Percentiles rank a stretch among this genome's conserved stretches.
These are phyloP conservation scores for Vaccinium corymbosum DNA, from an alignment of 148 eudicot species.

Conservation along the genomic window DNA sequence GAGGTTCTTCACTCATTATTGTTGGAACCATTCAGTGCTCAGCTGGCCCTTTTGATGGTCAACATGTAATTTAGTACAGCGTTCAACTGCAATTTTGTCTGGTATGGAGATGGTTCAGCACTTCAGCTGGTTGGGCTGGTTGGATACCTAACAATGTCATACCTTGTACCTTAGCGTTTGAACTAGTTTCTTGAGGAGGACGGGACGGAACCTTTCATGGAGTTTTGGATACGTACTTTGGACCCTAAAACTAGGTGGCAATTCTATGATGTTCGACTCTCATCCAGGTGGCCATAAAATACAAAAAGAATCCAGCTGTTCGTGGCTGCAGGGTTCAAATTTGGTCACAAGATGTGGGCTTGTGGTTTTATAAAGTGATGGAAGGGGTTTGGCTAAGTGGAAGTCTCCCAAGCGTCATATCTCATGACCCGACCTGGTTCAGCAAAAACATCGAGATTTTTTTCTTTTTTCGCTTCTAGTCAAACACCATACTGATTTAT, in stretches of 20 bases:
- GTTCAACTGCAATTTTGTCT: background rate
- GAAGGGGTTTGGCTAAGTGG: background rate
- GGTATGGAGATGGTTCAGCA: background rate
- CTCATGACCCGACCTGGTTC: background rate
- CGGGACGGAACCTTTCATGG: background rate
- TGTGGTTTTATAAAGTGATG: background rate
- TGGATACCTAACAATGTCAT: background rate
- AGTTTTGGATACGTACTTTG: background rate
- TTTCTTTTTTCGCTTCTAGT: too few relatives aligned
- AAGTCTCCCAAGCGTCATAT: background rate
- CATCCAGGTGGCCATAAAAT: background rate
- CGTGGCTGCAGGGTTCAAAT: background rate
- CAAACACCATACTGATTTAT: too few relatives aligned
- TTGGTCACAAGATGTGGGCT: background rate
- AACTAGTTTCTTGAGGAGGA: background rate
- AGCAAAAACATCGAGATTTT: too few relatives aligned
- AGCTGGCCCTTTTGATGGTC: background rate
- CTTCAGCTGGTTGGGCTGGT: background rate
- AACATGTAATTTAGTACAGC: background rate
- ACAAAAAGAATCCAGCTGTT: background rate
- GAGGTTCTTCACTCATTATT: background rate
- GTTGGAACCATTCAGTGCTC: background rate
- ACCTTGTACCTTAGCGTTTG: background rate
- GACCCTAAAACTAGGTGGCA: background rate
- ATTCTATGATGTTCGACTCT: background rate